A percentile compares a stretch with the other conserved stretches of the same genome.
Conservation (phyloP, 2,329 filamentous ascomycete genomes). For the Diaporthe caulivora region DNA sequence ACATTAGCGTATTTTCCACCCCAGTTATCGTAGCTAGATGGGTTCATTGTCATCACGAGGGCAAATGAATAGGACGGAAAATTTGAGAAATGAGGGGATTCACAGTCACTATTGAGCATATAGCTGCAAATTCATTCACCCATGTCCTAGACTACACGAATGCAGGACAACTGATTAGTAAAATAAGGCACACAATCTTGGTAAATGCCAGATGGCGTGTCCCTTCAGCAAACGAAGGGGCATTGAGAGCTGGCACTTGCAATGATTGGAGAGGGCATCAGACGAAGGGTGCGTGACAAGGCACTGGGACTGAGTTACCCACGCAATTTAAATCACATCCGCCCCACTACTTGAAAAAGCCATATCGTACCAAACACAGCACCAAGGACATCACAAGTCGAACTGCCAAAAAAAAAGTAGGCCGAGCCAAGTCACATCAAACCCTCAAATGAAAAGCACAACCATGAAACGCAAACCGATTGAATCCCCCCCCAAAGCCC, state of each 20-base stretch:
- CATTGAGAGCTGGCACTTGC: not conserved
- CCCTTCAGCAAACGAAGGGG: not conserved
- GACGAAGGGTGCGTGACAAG: conserved; percentile 6
- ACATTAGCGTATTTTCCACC: not conserved
- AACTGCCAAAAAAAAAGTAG: too few species aligned
- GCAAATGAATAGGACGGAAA: too few species aligned
- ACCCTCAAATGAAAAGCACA: not conserved
- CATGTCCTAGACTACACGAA: too few species aligned
- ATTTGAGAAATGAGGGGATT: not conserved
- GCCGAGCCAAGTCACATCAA: not conserved
- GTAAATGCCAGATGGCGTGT: too few species aligned
- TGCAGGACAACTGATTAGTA: not conserved
- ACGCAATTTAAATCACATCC: not conserved
- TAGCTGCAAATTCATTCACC: not conserved
- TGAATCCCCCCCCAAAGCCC: not conserved
- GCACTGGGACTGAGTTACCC: not conserved
- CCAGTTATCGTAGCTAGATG: not conserved
- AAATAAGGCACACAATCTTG: not conserved
- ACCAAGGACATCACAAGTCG: not conserved
- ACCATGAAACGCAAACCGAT: not conserved
- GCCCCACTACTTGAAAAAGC: not conserved
- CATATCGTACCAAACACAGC: not conserved
- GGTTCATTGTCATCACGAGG: not conserved
- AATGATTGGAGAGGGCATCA: not conserved
- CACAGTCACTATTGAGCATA: not conserved